phyloP scores from a whole-genome alignment of 208 protist genomes.

The Trypanosoma melophagium region DNA sequence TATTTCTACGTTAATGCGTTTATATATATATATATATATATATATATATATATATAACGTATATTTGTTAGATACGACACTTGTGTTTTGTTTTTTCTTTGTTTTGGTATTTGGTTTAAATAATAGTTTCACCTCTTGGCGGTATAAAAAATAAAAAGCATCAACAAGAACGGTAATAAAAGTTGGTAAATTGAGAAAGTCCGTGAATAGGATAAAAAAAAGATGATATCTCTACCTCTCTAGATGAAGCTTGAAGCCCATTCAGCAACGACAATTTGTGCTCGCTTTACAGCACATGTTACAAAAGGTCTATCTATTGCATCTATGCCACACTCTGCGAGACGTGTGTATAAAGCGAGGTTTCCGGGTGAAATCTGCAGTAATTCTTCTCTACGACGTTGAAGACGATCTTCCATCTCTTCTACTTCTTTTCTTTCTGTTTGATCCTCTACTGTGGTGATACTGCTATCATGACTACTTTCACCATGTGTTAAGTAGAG shows the following conservation, averaged over 20 bases:
- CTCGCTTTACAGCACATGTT: constrained; percentile 29
- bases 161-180: too few species aligned
- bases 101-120: too few species aligned
- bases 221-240: neutral
- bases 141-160: too few species aligned
- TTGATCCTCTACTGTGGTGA: neutral
- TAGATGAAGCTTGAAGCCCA: constrained; percentile 21
- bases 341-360: constrained; percentile 33
- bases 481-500: constrained; percentile 12
- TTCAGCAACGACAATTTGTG: constrained; percentile 1
- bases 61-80: too few species aligned
- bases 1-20: too few species aligned
- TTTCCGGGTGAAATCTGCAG: constrained; percentile 22
- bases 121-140: too few species aligned
- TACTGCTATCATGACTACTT: neutral
- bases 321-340: constrained; percentile 41
- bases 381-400: constrained; percentile 13
- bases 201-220: too few species aligned
- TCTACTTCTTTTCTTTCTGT: neutral
- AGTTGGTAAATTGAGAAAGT: too few species aligned
- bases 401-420: neutral
- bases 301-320: constrained; percentile 38
- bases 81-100: too few species aligned
- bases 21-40: too few species aligned
- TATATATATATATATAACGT: too few species aligned